Evolutionary conservation across 169 alveolate genomes (phyloP), one percentile per base, ranked within the genome.

Genomic region (Eimeria tenella): DNA sequence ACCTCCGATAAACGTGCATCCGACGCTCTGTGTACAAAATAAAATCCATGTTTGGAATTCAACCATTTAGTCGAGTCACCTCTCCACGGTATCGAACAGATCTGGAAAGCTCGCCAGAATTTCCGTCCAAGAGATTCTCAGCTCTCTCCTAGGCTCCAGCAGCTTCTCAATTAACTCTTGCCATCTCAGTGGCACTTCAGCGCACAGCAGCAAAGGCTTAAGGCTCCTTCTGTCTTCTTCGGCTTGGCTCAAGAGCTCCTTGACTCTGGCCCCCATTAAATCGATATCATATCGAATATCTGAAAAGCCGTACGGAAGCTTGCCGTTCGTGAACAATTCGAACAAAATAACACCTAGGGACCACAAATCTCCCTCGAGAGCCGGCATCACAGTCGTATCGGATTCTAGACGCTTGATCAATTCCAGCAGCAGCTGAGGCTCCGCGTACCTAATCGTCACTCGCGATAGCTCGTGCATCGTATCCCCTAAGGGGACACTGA

Each of bases 271-370:
- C 52, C 55, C 13, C 86, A 77, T 52, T 5, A 4, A 4, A 13
- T 11, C 68, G 13, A 77, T 11, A 63, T 77, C 86, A 4, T 52
- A 4, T 23, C 63, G 86, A 5, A 3, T 3, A 5, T 23, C 52
- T 4, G 86, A 31, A 52, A 49, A 4, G 17, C 68, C 86, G 15
- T 15, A 88, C 0, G 94, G 94, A 42, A 88, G 70, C n/a, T 19
- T 62, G 13, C 94, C 94, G 15, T 70, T 90, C 8, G 84, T 49
- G 25, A 88, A 74, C 79, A 88, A 53, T 31, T 88, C 94, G 23
- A 11, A 88, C 15, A 68, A n/a, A 8, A 88, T 19, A 31, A 68
- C 71, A 4, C 94, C 94, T 19, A 88, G 42, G n/a, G 84, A 31
- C 94, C 94, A 88, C 9, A 88, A n/a, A 25, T 88, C 94, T 8